A percentile compares a stretch with the other conserved stretches of the same genome.
These are phyloP conservation scores for Mycena amicta DNA, from an alignment of 768 basidiomycete genomes.

Conservation along the genomic window DNA sequence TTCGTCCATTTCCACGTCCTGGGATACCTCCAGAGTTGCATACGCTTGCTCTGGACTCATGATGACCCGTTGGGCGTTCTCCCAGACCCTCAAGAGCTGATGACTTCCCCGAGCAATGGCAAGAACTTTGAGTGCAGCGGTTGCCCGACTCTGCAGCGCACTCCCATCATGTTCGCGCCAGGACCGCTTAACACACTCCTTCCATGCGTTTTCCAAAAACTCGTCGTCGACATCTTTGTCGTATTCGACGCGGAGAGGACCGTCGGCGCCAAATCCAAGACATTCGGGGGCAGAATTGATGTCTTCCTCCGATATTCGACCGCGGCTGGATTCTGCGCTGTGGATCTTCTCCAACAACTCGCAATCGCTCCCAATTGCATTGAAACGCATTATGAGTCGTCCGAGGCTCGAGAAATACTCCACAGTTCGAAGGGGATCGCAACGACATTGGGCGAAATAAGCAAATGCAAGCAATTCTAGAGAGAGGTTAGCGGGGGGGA, in stretches of 20 bases:
- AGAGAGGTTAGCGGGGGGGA: neutral
- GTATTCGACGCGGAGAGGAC: conserved; percentile 64
- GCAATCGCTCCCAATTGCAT: conserved; percentile 49
- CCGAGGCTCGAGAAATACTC: conserved; percentile 65
- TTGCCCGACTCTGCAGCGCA: conserved; percentile 53
- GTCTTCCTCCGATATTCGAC: conserved; percentile 65
- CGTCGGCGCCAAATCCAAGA: conserved; percentile 71
- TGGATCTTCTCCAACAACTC: conserved; percentile 58
- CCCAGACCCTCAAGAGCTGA: conserved; percentile 52
- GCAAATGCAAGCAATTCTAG: conserved; percentile 76
- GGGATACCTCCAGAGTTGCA: conserved; percentile 65
- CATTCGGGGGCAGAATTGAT: conserved; percentile 44
- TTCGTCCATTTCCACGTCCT: conserved; percentile 64
- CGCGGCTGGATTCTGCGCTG: conserved; percentile 61
- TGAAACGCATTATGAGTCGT: conserved; percentile 51
- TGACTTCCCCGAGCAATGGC: conserved; percentile 64
- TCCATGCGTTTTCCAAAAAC: conserved; percentile 75
- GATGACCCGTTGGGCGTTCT: conserved; percentile 50
- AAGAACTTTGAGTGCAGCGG: conserved; percentile 69
- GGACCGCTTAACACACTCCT: conserved; percentile 52
- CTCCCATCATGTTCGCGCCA: conserved; percentile 58
- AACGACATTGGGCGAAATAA: conserved; percentile 80
- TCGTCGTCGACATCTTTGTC: conserved; percentile 68
- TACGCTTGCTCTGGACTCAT: conserved; percentile 79
- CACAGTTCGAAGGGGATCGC: conserved; percentile 67